These are phyloP conservation scores for Trichoderma asperelloides DNA, from an alignment of 495 filamentous ascomycete species.

Conservation along the genomic window DNA sequence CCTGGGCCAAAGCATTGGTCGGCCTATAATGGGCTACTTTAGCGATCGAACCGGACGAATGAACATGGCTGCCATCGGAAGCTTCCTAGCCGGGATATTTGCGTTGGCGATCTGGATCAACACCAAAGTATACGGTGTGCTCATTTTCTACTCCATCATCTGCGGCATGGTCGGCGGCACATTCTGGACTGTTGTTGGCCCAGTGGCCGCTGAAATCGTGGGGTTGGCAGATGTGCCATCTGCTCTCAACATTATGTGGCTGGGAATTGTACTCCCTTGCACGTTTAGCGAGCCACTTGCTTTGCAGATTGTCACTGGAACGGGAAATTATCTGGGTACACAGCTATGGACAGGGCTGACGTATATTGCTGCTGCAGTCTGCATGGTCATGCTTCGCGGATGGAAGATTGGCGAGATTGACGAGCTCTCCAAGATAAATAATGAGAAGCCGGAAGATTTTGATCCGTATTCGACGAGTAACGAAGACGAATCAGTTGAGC, in stretches of 20 bases:
- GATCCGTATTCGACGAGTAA: slow-evolving; percentile 1
- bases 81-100: slow-evolving; percentile 13
- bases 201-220: slow-evolving; percentile 68
- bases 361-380: not conserved
- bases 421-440: not conserved
- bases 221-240: slow-evolving; percentile 25
- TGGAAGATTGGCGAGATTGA: slow-evolving; percentile 9
- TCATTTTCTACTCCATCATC: slow-evolving; percentile 60
- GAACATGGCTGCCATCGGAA: slow-evolving; percentile 42
- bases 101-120: slow-evolving; percentile 59
- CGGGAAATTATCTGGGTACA: slow-evolving; percentile 8
- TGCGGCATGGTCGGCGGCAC: slow-evolving; percentile 55
- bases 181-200: slow-evolving; percentile 64
- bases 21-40: slow-evolving; percentile 55
- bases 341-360: slow-evolving; percentile 8
- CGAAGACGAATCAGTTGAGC: not conserved
- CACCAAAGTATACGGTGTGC: slow-evolving; percentile 51
- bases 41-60: slow-evolving; percentile 55
- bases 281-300: slow-evolving; percentile 9
- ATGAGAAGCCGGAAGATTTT: not conserved
- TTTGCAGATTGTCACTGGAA: slow-evolving; percentile 9
- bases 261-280: slow-evolving; percentile 6
- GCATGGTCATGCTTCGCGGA: slow-evolving; percentile 3
- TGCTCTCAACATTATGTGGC: slow-evolving; percentile 6
- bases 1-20: slow-evolving; percentile 52